Evolutionary conservation across 176 grass and related monocot genomes (phyloP).

Genomic region (Carex myosuroides): DNA sequence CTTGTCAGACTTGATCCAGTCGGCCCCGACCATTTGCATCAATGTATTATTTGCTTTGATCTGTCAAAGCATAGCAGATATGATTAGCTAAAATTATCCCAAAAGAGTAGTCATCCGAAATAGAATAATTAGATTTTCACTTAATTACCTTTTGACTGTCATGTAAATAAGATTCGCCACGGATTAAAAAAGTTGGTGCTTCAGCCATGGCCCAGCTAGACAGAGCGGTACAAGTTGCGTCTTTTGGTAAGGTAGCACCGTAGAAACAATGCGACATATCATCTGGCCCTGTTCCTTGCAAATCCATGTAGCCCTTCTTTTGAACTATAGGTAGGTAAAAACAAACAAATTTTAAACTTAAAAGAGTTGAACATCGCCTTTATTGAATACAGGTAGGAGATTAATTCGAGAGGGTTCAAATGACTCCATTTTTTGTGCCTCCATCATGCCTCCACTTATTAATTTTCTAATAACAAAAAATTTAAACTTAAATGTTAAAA

Average conservation of each 20-base stretch:
- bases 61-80: constrained; percentile 27
- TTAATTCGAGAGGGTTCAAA: neutral
- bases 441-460: too few relatives aligned
- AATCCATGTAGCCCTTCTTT: constrained; percentile 78
- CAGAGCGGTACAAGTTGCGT: constrained; percentile 39
- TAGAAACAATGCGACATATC: constrained; percentile 48
- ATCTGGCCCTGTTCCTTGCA: constrained; percentile 54
- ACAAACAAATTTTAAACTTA: constrained; percentile 10
- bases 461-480: too few relatives aligned
- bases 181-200: constrained; percentile 84
- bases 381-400: neutral
- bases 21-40: constrained; percentile 98
- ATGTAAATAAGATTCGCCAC: constrained; percentile 75
- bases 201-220: constrained; percentile 85
- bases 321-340: constrained; percentile 45
- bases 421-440: too few relatives aligned
- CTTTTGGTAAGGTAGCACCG: constrained; percentile 88
- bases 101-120: neutral
- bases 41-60: constrained; percentile 82
- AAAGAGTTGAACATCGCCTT: neutral
- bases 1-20: constrained; percentile 95
- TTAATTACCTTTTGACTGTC: constrained; percentile 69
- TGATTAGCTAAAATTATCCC: neutral
- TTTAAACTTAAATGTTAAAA: too few relatives aligned
- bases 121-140: neutral